Evolutionary conservation across 2,329 filamentous ascomycete species (phyloP), one percentile per base, ranked within the genome.

Genomic region (Paecilomyces dactylethromorphus): DNA sequence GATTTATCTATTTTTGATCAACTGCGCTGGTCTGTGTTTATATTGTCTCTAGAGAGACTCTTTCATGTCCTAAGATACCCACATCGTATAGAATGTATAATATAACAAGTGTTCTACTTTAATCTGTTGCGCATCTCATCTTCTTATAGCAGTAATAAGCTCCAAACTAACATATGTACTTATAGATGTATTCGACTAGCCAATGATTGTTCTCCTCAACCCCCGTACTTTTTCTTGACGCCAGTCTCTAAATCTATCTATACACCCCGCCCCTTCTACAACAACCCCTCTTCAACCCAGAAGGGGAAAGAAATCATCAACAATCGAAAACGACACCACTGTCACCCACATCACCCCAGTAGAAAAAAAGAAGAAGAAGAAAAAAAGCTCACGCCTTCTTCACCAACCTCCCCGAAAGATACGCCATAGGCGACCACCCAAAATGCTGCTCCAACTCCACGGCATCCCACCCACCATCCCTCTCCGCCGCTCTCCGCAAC

Each of bases 381-480:
- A 15, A 31, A 31, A 3, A 18, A 45, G 8, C 35, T 18, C 15
- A 45, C 18, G 45, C 32, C 65, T 65, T 76, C 67, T 78, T 79
- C 12, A 76, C 69, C 66, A 78, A 66, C 24, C 66, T 66, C 3
- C 77, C 77, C 29, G 74, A 69, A 58, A 78, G 60, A 71, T 78
- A 77, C 21, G 75, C 71, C 65, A 79, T 62, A 56, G 67, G 64
- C 5, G 70, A 69, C 69, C 70, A 71, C 39, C 67, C 67, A 65
- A 77, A 78, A 54, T 63, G 68, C 54, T 62, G 66, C 64, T 80
- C 74, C 62, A 84, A 59, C n/a, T 81, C 74, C 54, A 80, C 72
- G 60, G 69, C 71, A 39, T 76, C 77, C 82, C 82, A 84, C 15
- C 73, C 72, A 0, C 76, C 78, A 68, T 78, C 75, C 33, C 56